phyloP scores from a whole-genome alignment of 2,329 filamentous ascomycete species.

The Paecilomyces dactylethromorphus region DNA sequence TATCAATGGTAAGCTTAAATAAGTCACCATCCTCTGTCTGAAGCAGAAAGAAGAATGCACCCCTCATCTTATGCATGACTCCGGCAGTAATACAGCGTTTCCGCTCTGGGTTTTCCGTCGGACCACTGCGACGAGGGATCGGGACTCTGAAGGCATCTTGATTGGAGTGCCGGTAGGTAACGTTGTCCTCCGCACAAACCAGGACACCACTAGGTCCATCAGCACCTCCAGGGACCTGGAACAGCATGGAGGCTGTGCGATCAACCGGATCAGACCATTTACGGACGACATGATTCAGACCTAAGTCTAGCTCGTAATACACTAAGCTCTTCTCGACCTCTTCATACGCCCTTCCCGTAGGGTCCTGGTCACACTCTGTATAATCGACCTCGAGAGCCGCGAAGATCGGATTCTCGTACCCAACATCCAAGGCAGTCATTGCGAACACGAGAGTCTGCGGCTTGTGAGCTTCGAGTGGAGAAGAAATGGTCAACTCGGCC shows the following conservation, averaged over 20 bases:
- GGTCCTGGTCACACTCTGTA: slow-evolving; percentile 82
- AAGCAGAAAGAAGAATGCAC: slow-evolving; percentile 93
- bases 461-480: slow-evolving; percentile 92
- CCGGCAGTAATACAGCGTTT: slow-evolving; percentile 83
- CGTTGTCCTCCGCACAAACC: slow-evolving; percentile 87
- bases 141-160: slow-evolving; percentile 82
- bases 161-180: slow-evolving; percentile 96
- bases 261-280: slow-evolving; percentile 96
- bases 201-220: slow-evolving; percentile 93
- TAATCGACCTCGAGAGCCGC: slow-evolving; percentile 93
- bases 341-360: slow-evolving; percentile 71
- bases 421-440: slow-evolving; percentile 83
- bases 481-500: slow-evolving; percentile 93
- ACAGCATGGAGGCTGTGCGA: slow-evolving; percentile 78
- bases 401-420: slow-evolving; percentile 95
- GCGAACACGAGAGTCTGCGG: slow-evolving; percentile 84
- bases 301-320: slow-evolving; percentile 95
- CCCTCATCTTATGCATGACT: slow-evolving; percentile 96
- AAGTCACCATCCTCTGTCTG: slow-evolving; percentile 97
- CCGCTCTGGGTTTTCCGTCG: slow-evolving; percentile 84
- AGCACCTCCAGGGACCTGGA: slow-evolving; percentile 89
- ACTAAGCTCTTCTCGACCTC: slow-evolving; percentile 86
- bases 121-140: slow-evolving; percentile 78
- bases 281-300: slow-evolving; percentile 91
- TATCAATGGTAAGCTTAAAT: slow-evolving; percentile 92